Conservation (phyloP, 495 filamentous ascomycete genomes). For the Penicillium egyptiacum region DNA sequence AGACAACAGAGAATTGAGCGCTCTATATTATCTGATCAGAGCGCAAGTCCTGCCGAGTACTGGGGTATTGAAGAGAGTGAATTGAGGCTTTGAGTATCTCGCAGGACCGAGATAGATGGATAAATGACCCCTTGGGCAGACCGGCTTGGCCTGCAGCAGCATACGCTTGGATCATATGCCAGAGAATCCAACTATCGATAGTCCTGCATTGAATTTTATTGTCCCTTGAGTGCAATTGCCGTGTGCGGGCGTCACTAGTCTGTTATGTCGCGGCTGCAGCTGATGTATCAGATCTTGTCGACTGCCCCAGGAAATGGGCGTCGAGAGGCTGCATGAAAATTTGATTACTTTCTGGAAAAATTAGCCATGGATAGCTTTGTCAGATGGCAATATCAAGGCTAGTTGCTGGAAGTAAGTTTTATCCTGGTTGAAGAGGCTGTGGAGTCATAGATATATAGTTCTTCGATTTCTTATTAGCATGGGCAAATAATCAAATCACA, state of each 20-base stretch:
- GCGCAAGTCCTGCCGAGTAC: not conserved
- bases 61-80: not conserved
- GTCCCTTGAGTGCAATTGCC: slow-evolving; percentile 11
- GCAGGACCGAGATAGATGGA: not conserved
- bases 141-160: slow-evolving; percentile 1
- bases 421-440: not conserved
- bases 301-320: not conserved
- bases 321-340: not conserved
- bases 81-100: not conserved
- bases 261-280: not conserved
- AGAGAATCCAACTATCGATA: slow-evolving; percentile 7
- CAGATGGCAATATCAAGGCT: not conserved
- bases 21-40: not conserved
- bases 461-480: not conserved
- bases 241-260: slow-evolving; percentile 7
- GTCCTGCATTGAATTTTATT: slow-evolving; percentile 1
- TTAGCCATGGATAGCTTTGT: not conserved
- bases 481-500: not conserved
- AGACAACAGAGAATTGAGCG: not conserved
- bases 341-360: not conserved
- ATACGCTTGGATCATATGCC: slow-evolving; percentile 8
- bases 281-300: slow-evolving; percentile 8
- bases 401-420: not conserved
- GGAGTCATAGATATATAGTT: not conserved
- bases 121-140: slow-evolving; percentile 2